phyloP scores from a whole-genome alignment of 2,329 filamentous ascomycete genomes.

The Aureobasidium sp. region DNA sequence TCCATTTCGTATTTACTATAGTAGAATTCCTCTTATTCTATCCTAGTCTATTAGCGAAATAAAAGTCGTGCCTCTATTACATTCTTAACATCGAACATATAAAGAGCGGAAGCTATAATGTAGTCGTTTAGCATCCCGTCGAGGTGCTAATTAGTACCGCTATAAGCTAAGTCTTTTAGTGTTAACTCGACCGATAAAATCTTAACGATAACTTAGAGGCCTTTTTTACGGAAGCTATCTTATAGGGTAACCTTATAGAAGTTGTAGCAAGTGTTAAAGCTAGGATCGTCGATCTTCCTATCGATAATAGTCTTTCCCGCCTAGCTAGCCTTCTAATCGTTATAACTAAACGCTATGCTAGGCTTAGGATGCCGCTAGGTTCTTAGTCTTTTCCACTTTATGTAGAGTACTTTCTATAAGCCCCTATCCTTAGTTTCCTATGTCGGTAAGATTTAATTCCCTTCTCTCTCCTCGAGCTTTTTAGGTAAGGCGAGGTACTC shows the following conservation, averaged over 20 bases:
- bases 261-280: not conserved
- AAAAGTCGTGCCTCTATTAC: constrained; percentile 42
- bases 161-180: constrained; percentile 45
- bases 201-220: constrained; percentile 53
- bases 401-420: not conserved
- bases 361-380: constrained; percentile 6
- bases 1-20: constrained; percentile 18
- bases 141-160: constrained; percentile 43
- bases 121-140: constrained; percentile 45
- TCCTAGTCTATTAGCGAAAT: constrained; percentile 34
- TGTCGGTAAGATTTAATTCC: not conserved
- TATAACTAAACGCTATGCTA: not conserved
- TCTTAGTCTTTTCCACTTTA: not conserved
- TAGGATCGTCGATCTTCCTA: not conserved
- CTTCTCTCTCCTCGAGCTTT: not conserved
- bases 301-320: not conserved
- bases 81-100: constrained; percentile 52
- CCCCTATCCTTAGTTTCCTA: not conserved
- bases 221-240: constrained; percentile 29
- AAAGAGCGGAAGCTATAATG: constrained; percentile 52
- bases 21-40: constrained; percentile 16
- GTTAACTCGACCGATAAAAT: constrained; percentile 48
- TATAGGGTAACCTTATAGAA: not conserved
- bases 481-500: not conserved
- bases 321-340: constrained; percentile 3